Evolutionary conservation across 148 eudicot species (phyloP).

Genomic region (Polygonum aviculare): DNA sequence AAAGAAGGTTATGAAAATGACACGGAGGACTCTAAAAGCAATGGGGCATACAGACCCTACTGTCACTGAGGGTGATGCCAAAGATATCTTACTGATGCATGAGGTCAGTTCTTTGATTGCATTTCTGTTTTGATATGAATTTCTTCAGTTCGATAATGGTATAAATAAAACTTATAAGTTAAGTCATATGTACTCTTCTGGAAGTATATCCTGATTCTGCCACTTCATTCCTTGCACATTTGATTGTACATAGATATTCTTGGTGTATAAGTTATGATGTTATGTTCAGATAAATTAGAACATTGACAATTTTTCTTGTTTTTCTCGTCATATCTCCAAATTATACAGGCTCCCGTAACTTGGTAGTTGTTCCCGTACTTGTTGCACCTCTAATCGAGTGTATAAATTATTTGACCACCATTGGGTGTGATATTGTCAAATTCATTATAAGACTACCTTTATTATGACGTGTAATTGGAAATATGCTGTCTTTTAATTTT

Average conservation of each 20-base stretch:
- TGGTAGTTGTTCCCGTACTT: neutral
- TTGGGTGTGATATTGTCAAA: neutral
- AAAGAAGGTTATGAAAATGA: conserved; percentile 34
- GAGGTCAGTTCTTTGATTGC: conserved; percentile 34
- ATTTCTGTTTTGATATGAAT: neutral
- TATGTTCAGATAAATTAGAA: neutral
- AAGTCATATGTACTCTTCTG: neutral
- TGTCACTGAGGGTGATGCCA: conserved; percentile 41
- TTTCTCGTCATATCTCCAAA: neutral
- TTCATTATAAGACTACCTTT: neutral
- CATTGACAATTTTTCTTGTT: neutral
- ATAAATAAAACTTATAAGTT: neutral
- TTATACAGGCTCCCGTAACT: neutral
- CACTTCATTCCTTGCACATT: neutral
- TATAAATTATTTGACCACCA: neutral
- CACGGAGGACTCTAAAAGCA: conserved; percentile 51
- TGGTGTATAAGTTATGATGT: neutral
- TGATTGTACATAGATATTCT: neutral
- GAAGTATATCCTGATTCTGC: neutral
- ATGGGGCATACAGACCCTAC: conserved; percentile 62
- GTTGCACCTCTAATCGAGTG: neutral
- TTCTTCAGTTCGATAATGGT: neutral
- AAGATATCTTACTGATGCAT: conserved; percentile 73
- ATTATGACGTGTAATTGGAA: neutral
- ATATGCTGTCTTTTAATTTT: neutral